Base-by-base conservation (phyloP, 73 alveolate species). In the Effrenium voratum region DNA sequence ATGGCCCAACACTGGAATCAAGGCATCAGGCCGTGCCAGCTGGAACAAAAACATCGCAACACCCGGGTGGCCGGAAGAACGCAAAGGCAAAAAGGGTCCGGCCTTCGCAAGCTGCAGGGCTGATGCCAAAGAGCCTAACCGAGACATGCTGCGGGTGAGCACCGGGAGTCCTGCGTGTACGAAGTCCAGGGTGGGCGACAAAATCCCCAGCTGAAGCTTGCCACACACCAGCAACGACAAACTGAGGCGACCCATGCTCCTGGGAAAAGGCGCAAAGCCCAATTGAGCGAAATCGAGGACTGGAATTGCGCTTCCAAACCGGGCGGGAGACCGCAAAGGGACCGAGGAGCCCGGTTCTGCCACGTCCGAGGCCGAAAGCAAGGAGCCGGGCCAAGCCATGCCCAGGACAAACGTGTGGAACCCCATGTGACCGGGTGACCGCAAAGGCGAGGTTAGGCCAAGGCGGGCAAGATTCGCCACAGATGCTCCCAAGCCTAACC, bases 41-140 rank as follows among this genome's bases (percentile, higher is more conserved):
- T n/a, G n/a, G n/a, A n/a, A n/a, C n/a, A n/a, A n/a, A n/a, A n/a
- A n/a, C n/a, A n/a, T n/a, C n/a, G n/a, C n/a, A n/a, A n/a, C n/a
- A n/a, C n/a, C n/a, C n/a, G n/a, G n/a, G n/a, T n/a, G n/a, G n/a
- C n/a, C n/a, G n/a, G n/a, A n/a, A n/a, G n/a, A n/a, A n/a, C n/a
- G n/a, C n/a, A n/a, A n/a, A n/a, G n/a, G n/a, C n/a, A 92, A 92
- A 30, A 92, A 82, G 8, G 81, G 81, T 43, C 85, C 98, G 2
- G 38, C 24, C 28, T 92, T 46, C 8, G 98, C 49, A 44, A 92
- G 24, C 26, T 92, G 92, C 22, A 40, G 40, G 6, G 46, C 47
- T 6, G 66, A 50, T 5, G 49, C 40, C 1, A 92, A 26, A 40
- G 59, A 36, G 79, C 59, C 92, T 0, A n/a, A 0, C 47, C 98